These are phyloP conservation scores for Ceratocystis destructans DNA, from an alignment of 2,329 filamentous ascomycete species.

Conservation along the genomic window DNA sequence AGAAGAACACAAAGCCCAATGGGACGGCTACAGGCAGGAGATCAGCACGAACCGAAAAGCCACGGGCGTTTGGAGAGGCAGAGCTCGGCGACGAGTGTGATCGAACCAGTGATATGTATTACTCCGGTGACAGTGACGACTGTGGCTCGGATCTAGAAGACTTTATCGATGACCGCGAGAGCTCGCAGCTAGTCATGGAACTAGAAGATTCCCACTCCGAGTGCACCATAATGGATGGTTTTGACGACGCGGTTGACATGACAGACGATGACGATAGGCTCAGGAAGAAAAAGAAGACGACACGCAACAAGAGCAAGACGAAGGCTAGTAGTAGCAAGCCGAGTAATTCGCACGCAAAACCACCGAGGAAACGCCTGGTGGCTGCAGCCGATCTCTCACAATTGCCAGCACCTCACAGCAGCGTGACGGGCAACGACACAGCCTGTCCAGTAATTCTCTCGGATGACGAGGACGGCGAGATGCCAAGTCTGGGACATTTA, in stretches of 20 bases:
- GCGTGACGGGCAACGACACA: neutral
- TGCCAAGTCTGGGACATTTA: constrained; percentile 3
- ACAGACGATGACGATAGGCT: constrained; percentile 8
- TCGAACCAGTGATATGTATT: constrained; percentile 17
- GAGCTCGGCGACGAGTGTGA: constrained; percentile 18
- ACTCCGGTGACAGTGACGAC: constrained; percentile 18
- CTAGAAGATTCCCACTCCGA: constrained; percentile 16
- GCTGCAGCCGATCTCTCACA: neutral
- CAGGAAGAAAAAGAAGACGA: constrained; percentile 5
- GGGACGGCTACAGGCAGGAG: neutral
- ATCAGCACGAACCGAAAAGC: neutral
- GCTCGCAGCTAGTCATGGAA: constrained; percentile 6
- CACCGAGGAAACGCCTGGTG: neutral
- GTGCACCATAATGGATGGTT: neutral
- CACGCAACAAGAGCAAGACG: neutral
- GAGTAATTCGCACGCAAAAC: neutral
- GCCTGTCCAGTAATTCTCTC: neutral
- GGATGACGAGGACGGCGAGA: neutral
- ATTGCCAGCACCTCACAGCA: neutral
- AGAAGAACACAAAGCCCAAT: constrained; percentile 2
- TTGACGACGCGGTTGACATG: neutral
- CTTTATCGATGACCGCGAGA: constrained; percentile 16
- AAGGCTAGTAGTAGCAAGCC: neutral
- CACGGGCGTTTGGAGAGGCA: constrained; percentile 9
- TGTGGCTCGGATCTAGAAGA: constrained; percentile 18